Conservation (phyloP, 257 asterid species). For the Craterostigma plantagineum region DNA sequence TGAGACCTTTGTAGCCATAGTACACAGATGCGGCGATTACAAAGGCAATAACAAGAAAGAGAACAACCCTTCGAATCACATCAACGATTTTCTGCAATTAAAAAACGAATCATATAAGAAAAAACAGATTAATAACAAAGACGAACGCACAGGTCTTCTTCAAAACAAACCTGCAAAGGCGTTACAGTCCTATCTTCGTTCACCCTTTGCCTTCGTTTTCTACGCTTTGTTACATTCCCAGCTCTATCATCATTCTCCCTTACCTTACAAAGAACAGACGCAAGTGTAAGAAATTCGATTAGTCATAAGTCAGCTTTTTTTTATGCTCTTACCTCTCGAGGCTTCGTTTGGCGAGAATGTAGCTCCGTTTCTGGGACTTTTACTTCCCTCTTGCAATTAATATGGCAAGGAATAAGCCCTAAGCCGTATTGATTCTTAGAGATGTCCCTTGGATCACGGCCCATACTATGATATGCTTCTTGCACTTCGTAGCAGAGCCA, state of each 20-base stretch:
- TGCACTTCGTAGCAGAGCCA: conserved; percentile 77
- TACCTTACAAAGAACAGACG: conserved; percentile 24
- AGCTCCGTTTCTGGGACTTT: conserved; percentile 44
- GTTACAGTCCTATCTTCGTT: conserved; percentile 38
- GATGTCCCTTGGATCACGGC: conserved; percentile 53
- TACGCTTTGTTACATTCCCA: conserved; percentile 33
- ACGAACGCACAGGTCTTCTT: conserved; percentile 9
- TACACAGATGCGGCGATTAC: conserved; percentile 22
- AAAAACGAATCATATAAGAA: conserved; percentile 7
- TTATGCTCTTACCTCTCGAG: conserved; percentile 45
- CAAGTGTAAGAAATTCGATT: neutral
- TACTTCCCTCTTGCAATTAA: conserved; percentile 45
- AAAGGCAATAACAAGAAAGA: conserved; percentile 18
- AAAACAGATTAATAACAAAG: conserved; percentile 2
- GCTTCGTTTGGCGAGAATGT: conserved; percentile 48
- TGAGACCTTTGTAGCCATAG: conserved; percentile 42
- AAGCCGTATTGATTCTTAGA: conserved; percentile 52
- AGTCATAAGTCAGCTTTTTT: too few relatives aligned
- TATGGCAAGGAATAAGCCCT: conserved; percentile 63
- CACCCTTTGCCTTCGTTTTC: conserved; percentile 31
- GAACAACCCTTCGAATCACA: conserved; percentile 18
- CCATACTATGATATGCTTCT: conserved; percentile 28
- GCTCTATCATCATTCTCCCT: conserved; percentile 28
- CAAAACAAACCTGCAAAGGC: conserved; percentile 50
- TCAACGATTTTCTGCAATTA: conserved; percentile 27